phyloP scores from a whole-genome alignment of 2,329 filamentous ascomycete genomes.

The Colletotrichum horii region DNA sequence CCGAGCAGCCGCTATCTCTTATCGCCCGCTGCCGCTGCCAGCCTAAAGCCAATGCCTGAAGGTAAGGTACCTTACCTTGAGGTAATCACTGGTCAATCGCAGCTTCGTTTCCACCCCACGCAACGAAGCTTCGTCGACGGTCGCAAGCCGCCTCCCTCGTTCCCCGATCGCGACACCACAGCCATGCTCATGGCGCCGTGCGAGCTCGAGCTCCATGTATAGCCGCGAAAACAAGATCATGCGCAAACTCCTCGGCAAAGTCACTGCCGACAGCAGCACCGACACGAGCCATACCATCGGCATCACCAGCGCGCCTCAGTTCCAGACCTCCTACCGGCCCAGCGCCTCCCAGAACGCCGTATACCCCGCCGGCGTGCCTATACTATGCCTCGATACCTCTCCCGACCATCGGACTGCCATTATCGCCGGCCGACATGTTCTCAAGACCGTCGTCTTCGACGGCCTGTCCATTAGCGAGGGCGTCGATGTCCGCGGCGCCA shows the following conservation, averaged over 20 bases:
- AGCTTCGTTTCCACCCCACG: not conserved
- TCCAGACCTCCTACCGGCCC: constrained; percentile 51
- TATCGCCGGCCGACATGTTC: constrained; percentile 63
- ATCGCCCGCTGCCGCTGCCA: not conserved
- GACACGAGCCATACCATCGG: constrained; percentile 46
- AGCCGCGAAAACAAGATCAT: constrained; percentile 62
- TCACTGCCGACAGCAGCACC: constrained; percentile 49
- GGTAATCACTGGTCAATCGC: not conserved
- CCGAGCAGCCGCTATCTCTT: not conserved
- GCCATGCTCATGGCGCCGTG: constrained; percentile 36
- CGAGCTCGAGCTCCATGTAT: constrained; percentile 46
- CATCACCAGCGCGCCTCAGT: constrained; percentile 49
- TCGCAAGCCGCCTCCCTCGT: not conserved
- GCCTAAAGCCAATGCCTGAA: not conserved
- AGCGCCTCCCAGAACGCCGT: constrained; percentile 60
- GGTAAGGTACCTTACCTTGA: not conserved
- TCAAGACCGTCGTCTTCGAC: constrained; percentile 65
- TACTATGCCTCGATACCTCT: constrained; percentile 63
- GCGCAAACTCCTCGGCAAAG: constrained; percentile 65
- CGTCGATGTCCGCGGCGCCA: constrained; percentile 62
- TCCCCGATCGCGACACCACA: not conserved
- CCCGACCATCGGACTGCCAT: constrained; percentile 61
- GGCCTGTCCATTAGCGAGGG: constrained; percentile 59
- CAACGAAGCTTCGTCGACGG: not conserved
- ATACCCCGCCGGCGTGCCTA: constrained; percentile 56